These are phyloP conservation scores for Penstemon barbatus DNA, from an alignment of 257 asterid genomes.

Conservation along the genomic window DNA sequence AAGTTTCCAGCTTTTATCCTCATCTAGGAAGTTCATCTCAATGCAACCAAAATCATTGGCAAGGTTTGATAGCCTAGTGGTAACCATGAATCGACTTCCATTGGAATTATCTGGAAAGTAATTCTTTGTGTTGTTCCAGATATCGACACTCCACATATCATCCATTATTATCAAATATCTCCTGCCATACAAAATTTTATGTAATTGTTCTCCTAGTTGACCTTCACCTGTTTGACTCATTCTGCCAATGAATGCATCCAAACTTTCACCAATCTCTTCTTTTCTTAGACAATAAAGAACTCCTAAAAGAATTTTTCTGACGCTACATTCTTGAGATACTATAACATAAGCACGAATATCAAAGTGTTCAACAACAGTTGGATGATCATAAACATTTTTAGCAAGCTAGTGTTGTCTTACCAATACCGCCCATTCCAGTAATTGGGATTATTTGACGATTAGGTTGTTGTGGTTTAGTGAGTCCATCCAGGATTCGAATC, in stretches of 20 bases:
- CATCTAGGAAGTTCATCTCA: not conserved
- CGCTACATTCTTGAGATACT: not conserved
- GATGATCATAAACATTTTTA: not conserved
- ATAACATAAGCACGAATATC: not conserved
- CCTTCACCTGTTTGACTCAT: not conserved
- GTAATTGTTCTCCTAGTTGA: not conserved
- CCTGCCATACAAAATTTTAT: not conserved
- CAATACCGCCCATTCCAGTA: not conserved
- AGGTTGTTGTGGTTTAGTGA: not conserved
- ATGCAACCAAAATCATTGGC: not conserved
- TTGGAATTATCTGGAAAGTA: not conserved
- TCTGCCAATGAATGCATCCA: not conserved
- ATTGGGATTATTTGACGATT: not conserved
- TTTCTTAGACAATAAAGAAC: not conserved
- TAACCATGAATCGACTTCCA: conserved; percentile 24
- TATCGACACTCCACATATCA: conserved; percentile 23
- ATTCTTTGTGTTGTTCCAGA: no score
- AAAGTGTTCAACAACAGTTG: not conserved
- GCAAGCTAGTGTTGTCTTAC: conserved; percentile 8
- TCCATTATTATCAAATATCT: conserved; percentile 29
- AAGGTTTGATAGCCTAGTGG: not conserved
- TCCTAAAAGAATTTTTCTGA: not conserved
- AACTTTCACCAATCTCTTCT: not conserved
- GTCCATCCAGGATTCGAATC: not conserved
- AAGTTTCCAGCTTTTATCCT: not conserved